Percentiles rank a stretch among this genome's conserved stretches.
phyloP scores from a whole-genome alignment of 1,284 basidiomycete species.

The Puccinia polysora region DNA sequence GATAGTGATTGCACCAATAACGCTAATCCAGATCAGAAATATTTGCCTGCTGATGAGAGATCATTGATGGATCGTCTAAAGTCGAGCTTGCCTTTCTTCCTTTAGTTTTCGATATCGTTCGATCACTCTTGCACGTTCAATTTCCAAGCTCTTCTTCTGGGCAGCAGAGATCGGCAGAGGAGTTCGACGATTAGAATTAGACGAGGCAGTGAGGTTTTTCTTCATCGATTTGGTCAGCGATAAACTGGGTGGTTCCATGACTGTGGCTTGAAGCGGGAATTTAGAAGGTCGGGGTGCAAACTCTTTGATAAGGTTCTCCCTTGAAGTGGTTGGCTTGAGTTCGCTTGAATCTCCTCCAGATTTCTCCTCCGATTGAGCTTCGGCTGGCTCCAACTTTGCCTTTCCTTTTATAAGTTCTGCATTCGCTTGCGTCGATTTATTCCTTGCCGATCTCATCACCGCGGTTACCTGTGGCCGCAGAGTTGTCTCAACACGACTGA shows the following conservation, averaged over 20 bases:
- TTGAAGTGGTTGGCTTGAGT: not conserved
- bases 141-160: constrained; percentile 13
- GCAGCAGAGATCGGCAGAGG: constrained; percentile 21
- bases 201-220: not conserved
- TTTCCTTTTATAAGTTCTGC: not conserved
- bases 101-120: constrained; percentile 27
- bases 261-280: constrained; percentile 6
- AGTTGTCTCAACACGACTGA: constrained; percentile 27
- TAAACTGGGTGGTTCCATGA: constrained; percentile 20
- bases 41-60: too few relatives aligned
- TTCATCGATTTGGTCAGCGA: constrained; percentile 20
- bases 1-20: too few relatives aligned
- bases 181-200: not conserved
- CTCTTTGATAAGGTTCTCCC: constrained; percentile 2
- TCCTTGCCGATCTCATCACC: constrained; percentile 15
- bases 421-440: not conserved
- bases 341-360: not conserved
- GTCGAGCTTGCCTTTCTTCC: not conserved
- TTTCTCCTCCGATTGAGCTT: not conserved
- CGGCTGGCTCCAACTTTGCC: not conserved
- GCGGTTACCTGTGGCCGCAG: constrained; percentile 12
- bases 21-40: too few relatives aligned
- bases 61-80: too few relatives aligned
- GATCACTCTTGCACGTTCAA: constrained; percentile 27
- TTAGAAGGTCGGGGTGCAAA: constrained; percentile 15